These are phyloP conservation scores for Pugionium cornutum DNA, from an alignment of 345 rosid genomes.

Conservation along the genomic window DNA sequence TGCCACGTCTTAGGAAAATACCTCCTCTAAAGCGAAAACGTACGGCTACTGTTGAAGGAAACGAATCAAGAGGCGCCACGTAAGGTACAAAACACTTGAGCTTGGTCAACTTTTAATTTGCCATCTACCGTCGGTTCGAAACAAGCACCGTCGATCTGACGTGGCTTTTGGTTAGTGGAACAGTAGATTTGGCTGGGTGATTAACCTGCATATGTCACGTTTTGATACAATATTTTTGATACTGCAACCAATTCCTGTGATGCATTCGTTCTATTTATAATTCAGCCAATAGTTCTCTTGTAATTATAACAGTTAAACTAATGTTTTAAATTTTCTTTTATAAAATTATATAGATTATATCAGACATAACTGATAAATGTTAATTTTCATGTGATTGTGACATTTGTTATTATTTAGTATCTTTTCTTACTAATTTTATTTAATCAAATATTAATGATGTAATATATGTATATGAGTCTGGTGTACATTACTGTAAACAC, in stretches of 20 bases:
- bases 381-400: too few relatives aligned
- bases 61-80: constrained; percentile 16
- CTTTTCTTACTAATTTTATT: too few relatives aligned
- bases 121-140: constrained; percentile 28
- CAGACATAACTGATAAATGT: neutral
- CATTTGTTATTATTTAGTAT: too few relatives aligned
- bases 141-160: constrained; percentile 28
- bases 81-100: neutral
- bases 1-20: neutral
- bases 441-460: too few relatives aligned
- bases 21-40: constrained; percentile 14
- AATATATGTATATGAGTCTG: too few relatives aligned
- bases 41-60: constrained; percentile 15
- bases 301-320: neutral
- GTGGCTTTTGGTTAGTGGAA: constrained; percentile 33
- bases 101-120: constrained; percentile 34
- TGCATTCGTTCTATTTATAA: neutral
- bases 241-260: constrained; percentile 11
- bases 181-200: constrained; percentile 6
- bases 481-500: too few relatives aligned
- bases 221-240: neutral
- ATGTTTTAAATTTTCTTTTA: neutral
- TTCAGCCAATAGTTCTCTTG: neutral
- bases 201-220: constrained; percentile 3
- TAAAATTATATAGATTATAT: neutral